phyloP scores from a whole-genome alignment of 192 early-diverging fungal species.

The Coemansia sp. region DNA sequence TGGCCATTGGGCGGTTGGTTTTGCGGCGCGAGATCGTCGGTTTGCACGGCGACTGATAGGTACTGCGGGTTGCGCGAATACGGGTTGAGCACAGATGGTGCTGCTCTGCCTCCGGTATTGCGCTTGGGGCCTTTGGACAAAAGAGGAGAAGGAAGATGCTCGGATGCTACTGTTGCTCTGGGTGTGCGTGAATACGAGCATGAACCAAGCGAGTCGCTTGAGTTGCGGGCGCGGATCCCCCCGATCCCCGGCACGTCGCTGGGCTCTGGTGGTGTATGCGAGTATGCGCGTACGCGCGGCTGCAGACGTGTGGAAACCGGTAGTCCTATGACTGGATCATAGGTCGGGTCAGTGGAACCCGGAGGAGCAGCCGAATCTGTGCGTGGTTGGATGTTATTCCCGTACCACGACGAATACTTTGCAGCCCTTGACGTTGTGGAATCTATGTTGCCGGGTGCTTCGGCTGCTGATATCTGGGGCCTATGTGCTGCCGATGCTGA shows the following conservation, averaged over 20 bases:
- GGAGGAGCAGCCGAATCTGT: background rate
- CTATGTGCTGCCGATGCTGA: background rate
- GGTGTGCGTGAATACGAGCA: slow-evolving; percentile 8
- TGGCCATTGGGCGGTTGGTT: background rate
- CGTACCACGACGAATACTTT: slow-evolving; percentile 28
- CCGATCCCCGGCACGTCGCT: slow-evolving; percentile 6
- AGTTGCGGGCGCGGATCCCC: slow-evolving; percentile 7
- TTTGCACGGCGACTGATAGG: slow-evolving; percentile 38
- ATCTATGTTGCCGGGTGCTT: background rate
- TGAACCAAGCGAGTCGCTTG: slow-evolving; percentile 19
- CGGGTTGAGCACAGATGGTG: slow-evolving; percentile 11
- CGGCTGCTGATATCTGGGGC: background rate
- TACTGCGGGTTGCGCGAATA: slow-evolving; percentile 22
- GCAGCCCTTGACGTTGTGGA: background rate
- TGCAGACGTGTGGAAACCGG: slow-evolving; percentile 33
- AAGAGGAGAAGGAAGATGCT: background rate
- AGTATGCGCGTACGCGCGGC: slow-evolving; percentile 26
- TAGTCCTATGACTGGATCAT: background rate
- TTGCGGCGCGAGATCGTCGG: slow-evolving; percentile 7
- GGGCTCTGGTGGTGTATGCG: background rate
- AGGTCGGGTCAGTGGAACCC: background rate
- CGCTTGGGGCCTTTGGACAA: no score
- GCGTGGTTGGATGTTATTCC: background rate
- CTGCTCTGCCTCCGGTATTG: background rate
- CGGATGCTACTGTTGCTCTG: background rate